Percentiles rank a stretch among this genome's conserved stretches.
phyloP scores from a whole-genome alignment of 2,329 filamentous ascomycete genomes.

The Xylariales sp. region DNA sequence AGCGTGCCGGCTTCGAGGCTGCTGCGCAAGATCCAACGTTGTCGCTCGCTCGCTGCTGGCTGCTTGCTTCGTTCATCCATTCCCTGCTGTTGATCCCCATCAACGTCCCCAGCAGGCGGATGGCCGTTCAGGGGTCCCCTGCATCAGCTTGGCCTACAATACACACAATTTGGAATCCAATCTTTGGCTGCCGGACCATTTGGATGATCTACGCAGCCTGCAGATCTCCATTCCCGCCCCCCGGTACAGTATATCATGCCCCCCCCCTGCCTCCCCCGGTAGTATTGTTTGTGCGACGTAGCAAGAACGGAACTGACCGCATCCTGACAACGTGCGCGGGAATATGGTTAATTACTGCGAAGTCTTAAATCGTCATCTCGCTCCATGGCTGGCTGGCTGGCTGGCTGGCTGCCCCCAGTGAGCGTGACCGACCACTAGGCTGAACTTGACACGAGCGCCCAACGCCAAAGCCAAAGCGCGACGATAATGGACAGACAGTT shows the following conservation, averaged over 20 bases:
- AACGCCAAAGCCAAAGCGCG: background rate
- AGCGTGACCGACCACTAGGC: background rate
- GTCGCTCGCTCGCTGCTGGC: background rate
- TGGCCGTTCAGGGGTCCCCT: background rate
- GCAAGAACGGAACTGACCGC: too few species aligned
- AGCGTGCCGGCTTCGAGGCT: constrained; percentile 6
- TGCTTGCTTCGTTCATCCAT: too few species aligned
- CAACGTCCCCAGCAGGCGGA: constrained; percentile 12
- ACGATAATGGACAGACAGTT: too few species aligned
- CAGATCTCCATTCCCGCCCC: too few species aligned
- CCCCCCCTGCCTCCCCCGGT: too few species aligned
- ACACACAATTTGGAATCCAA: constrained; percentile 2
- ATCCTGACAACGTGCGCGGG: too few species aligned
- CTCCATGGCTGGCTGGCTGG: too few species aligned
- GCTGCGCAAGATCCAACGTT: constrained; percentile 9
- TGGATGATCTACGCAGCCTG: constrained; percentile 9
- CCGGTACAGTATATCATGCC: too few species aligned
- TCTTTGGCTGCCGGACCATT: constrained; percentile 7
- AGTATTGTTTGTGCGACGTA: too few species aligned
- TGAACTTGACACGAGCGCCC: background rate
- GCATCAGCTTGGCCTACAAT: background rate
- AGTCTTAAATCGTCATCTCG: too few species aligned
- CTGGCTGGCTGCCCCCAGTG: too few species aligned
- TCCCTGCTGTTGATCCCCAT: constrained; percentile 19
- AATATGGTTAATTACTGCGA: too few species aligned